These are phyloP conservation scores for Globisporangium barbulae DNA, from an alignment of 352 stramenopile species.

Conservation along the genomic window DNA sequence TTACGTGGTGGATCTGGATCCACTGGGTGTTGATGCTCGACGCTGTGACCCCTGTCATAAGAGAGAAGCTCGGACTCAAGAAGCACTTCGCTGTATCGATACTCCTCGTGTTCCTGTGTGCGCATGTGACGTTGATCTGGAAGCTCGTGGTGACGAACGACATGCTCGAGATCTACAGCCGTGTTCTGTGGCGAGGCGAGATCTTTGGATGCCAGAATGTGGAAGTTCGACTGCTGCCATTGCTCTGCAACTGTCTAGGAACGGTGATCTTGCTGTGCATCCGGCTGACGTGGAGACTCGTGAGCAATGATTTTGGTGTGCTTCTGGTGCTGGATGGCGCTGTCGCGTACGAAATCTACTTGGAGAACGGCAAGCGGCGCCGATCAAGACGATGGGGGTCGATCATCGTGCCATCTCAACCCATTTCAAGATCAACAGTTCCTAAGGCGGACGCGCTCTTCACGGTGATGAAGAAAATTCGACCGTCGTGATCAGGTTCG, in stretches of 20 bases:
- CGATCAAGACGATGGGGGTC: constrained; percentile 4
- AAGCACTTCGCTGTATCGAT: constrained; percentile 3
- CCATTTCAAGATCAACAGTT: no score
- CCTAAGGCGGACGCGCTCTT: no score
- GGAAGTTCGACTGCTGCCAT: constrained; percentile 20
- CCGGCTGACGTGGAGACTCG: constrained; percentile 24
- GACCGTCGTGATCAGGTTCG: no score
- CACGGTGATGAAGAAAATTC: no score
- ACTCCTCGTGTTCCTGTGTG: constrained; percentile 5
- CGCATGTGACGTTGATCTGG: constrained; percentile 1
- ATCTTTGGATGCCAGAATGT: not conserved
- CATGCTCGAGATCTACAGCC: constrained; percentile 22
- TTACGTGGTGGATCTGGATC: constrained; percentile 23
- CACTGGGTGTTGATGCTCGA: constrained; percentile 27
- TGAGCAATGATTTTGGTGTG: constrained; percentile 14
- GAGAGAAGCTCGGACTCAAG: constrained; percentile 14
- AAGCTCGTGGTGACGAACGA: constrained; percentile 6
- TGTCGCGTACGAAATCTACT: constrained; percentile 21
- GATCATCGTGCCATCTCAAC: not conserved
- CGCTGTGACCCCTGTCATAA: constrained; percentile 20
- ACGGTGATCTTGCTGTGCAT: constrained; percentile 18
- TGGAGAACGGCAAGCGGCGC: not conserved
- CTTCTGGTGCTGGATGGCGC: constrained; percentile 23
- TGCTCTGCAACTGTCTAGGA: constrained; percentile 22
- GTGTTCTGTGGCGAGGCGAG: constrained; percentile 9